Base-by-base conservation (phyloP, 805 yeast genomes). In the Blastobotrys americana region DNA sequence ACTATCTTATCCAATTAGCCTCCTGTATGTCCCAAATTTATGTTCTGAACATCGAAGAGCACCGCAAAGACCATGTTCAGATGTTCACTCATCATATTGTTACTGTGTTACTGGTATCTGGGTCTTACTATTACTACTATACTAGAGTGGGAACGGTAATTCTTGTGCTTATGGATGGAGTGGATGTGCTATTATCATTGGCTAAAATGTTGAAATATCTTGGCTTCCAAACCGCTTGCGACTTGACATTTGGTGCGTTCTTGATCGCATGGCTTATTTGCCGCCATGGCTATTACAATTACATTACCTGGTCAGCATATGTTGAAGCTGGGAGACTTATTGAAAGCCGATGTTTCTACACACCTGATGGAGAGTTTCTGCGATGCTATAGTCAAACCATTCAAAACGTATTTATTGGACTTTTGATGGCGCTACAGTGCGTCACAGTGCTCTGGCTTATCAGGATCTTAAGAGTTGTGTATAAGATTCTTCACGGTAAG, bases 41-140 rank as follows among this genome's bases (percentile, higher is more conserved):
- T 53, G 84, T 83, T 23, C 69, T 89, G 48, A 78, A 86, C 64
- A 64, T 87, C 42, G 97, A 88, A 64, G 80, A 76, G 48, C 76
- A 72, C 50, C 76, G 97, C 50, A 86, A 86, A 59, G 97, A 88
- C 60, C 80, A 84, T 60, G 63, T 65, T 54, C 95, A 88, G 64
- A 88, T 88, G 97, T 77, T 87, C 57, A 67, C 80, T 38, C 97
- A 88, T 61, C 97, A 88, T 63, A 78, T 89, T 45, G 80, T 89
- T 45, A 88, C 97, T 0, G 72, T 80, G 54, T 54, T 69, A 18
- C 71, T 88, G 44, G 73, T 83, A 21, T 60, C 72, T 9, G 90
- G 93, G 2, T 82, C 93, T 1, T 88, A 87, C 62, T 70, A 68
- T 57, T 78, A 77, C 59, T 80, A 83, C 64, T 83, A 80, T 63